phyloP scores from a whole-genome alignment of 805 yeast species.

The Starmerella vitae region DNA sequence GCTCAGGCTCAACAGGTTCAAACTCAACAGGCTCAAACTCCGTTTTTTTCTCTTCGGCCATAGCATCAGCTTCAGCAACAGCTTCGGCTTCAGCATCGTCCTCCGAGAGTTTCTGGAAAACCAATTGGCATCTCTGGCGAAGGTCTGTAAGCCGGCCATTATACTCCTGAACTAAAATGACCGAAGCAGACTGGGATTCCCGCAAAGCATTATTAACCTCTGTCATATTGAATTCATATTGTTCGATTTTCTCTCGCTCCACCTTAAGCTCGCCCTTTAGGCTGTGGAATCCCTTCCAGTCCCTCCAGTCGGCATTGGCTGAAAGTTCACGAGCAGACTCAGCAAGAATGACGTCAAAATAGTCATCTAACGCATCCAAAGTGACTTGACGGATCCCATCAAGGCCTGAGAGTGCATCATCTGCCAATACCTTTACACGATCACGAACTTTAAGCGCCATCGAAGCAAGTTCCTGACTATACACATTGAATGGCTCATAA shows the following conservation, averaged over 20 bases:
- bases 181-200: constrained; percentile 22
- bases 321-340: constrained; percentile 22
- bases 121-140: constrained; percentile 20
- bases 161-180: constrained; percentile 20
- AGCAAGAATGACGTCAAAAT: constrained; percentile 20
- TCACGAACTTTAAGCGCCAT: constrained; percentile 20
- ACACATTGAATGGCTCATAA: constrained; percentile 18
- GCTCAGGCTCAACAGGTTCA: constrained; percentile 1
- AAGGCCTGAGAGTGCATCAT: constrained; percentile 14
- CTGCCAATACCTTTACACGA: constrained; percentile 22
- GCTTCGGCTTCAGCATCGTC: background rate
- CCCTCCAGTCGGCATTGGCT: constrained; percentile 15
- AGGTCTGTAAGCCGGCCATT: constrained; percentile 14
- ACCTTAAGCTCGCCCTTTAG: constrained; percentile 18
- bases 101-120: constrained; percentile 17
- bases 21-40: constrained; percentile 3
- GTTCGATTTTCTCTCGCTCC: constrained; percentile 16
- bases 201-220: constrained; percentile 19
- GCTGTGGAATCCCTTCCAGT: constrained; percentile 16
- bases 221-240: constrained; percentile 18
- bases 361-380: constrained; percentile 23
- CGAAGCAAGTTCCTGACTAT: constrained; percentile 15
- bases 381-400: constrained; percentile 20
- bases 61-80: constrained; percentile 1
- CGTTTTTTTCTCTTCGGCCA: constrained; percentile 1